Conservation (phyloP, 2,329 filamentous ascomycete genomes). For the Sporothrix pallida region DNA sequence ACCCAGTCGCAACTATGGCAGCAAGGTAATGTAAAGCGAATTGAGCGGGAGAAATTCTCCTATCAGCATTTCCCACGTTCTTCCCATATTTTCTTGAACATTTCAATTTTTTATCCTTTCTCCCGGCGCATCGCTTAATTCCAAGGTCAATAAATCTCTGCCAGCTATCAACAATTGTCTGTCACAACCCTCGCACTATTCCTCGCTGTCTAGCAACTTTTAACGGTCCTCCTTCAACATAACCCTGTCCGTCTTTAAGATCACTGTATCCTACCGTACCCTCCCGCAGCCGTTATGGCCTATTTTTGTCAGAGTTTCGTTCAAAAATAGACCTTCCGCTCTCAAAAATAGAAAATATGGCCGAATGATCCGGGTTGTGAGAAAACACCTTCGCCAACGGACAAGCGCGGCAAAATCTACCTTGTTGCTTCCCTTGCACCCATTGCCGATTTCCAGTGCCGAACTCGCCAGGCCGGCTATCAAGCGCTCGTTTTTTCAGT, state of each 20-base stretch:
- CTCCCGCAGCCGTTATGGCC: neutral
- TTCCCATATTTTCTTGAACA: neutral
- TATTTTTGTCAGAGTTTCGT: neutral
- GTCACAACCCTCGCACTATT: neutral
- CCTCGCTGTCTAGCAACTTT: neutral
- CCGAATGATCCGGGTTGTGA: constrained; percentile 1
- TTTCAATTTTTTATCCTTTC: neutral
- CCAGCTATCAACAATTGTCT: neutral
- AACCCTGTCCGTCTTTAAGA: neutral
- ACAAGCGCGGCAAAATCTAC: neutral
- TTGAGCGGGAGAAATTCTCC: neutral
- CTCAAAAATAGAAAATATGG: neutral
- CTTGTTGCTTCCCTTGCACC: neutral
- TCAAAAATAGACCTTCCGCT: neutral
- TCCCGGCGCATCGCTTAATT: constrained; percentile 9
- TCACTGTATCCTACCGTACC: neutral
- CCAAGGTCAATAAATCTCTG: neutral
- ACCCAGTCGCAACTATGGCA: neutral
- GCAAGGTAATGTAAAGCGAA: neutral
- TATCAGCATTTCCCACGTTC: neutral
- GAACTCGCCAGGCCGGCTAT: neutral
- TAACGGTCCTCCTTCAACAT: neutral
- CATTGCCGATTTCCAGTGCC: neutral
- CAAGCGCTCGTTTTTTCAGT: too few relatives aligned
- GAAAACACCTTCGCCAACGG: neutral